Base-by-base conservation (phyloP, 192 early-diverging fungal genomes). In the Rhizoclosmatium globosum region DNA sequence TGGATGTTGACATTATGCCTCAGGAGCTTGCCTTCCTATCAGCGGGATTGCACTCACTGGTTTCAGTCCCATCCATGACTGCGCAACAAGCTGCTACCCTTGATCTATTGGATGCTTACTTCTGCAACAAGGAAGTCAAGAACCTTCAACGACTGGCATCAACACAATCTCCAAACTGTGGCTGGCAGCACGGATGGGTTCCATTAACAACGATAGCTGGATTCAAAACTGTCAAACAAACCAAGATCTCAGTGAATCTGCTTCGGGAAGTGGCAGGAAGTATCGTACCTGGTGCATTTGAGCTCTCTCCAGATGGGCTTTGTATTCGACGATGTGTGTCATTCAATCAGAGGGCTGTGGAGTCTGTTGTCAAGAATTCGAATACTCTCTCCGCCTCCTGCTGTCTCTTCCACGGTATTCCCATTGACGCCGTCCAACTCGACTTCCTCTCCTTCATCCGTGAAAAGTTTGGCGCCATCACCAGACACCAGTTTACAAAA, bases 41-140 rank as follows among this genome's bases (percentile, higher is more conserved):
- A 7, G 60, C 11, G 7, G 73, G 73, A 13, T 59, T 74, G 19
- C n/a, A 48, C 7, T 62, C 60, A 11, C 73, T 74, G n/a, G 59
- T 58, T 11, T 31, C 17, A 19, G 50, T 31, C 0, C 31, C 13
- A 17, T 2, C 2, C 11, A 9, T 72, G 4, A 42, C 13, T n/a
- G 31, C 2, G 7, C 71, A 21, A 56, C 58, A 38, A 11, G 3
- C 11, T 3, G 9, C 47, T n/a, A 21, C 38, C 9, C 59, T 74
- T n/a, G 9, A 6, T 1, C 3, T 74, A 9, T 59, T 74, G 2
- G 73, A 74, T n/a, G 21, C 47, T 19, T 74, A 74, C 60, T 74
- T 74, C 46, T 43, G 59, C 57, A 45, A 74, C 73, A 74, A 74
- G 73, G 73, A 74, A 47, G 31, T 62, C 44, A 31, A 31, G 2